Evolutionary conservation across 2,329 filamentous ascomycete genomes (phyloP).

Genomic region (Ceratocystis eucalypticola): DNA sequence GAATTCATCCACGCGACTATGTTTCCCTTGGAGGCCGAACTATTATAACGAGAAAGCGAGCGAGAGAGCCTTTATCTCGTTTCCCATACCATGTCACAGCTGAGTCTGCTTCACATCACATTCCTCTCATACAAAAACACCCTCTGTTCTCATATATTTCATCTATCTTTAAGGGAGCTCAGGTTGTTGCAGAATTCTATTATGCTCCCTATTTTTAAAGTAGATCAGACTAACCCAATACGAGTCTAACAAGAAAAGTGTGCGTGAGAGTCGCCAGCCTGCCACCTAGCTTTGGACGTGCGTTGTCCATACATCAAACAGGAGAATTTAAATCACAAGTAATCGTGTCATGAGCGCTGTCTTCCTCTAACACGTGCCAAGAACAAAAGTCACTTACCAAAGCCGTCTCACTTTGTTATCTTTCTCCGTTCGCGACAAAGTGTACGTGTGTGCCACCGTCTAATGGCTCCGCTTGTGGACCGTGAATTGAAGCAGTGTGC

Average conservation of each 20-base stretch:
- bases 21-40: neutral
- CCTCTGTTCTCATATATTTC: neutral
- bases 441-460: neutral
- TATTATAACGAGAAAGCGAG: neutral
- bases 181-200: neutral
- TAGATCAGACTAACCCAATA: neutral
- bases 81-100: neutral
- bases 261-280: neutral
- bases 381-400: neutral
- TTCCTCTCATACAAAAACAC: neutral
- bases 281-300: neutral
- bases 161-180: neutral
- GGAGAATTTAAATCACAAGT: too few relatives aligned
- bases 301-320: too few relatives aligned
- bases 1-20: neutral
- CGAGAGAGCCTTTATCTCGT: neutral
- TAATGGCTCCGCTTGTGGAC: conserved; percentile 5
- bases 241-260: neutral
- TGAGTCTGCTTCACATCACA: neutral
- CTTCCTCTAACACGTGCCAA: neutral
- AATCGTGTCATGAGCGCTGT: neutral
- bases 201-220: neutral
- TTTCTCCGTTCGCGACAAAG: neutral
- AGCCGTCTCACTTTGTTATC: neutral
- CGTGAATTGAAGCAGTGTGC: neutral